phyloP scores from a whole-genome alignment of 1,284 basidiomycete genomes.

The Golubevia pallescens region DNA sequence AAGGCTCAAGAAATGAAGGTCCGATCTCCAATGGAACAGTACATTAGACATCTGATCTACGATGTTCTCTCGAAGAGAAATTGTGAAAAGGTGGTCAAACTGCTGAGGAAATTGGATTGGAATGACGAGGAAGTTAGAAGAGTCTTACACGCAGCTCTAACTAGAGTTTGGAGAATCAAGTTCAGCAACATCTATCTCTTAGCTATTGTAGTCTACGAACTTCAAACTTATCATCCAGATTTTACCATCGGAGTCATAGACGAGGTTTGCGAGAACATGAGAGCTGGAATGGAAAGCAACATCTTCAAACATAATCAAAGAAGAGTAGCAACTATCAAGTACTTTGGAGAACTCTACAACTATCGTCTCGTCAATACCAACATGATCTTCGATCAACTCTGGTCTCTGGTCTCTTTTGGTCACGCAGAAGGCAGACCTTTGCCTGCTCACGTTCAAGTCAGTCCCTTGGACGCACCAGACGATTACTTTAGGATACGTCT shows the following conservation, averaged over 20 bases:
- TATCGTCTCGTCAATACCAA: constrained; percentile 88
- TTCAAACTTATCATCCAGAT: constrained; percentile 87
- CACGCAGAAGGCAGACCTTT: constrained; percentile 89
- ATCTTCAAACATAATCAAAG: constrained; percentile 94
- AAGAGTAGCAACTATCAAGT: constrained; percentile 86
- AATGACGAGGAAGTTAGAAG: constrained; percentile 71
- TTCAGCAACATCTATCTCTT: constrained; percentile 87
- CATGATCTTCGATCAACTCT: constrained; percentile 90
- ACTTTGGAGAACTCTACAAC: constrained; percentile 95
- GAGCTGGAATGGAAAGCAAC: constrained; percentile 88
- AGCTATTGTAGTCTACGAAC: constrained; percentile 89
- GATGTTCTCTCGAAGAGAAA: constrained; percentile 88
- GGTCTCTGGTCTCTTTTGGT: constrained; percentile 94
- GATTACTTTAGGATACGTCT: constrained; percentile 95
- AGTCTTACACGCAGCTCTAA: constrained; percentile 78
- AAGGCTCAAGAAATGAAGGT: constrained; percentile 82
- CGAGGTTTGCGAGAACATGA: constrained; percentile 89
- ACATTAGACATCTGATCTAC: constrained; percentile 89
- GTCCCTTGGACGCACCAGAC: constrained; percentile 84
- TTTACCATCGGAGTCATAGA: constrained; percentile 89
- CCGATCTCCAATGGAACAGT: constrained; percentile 85
- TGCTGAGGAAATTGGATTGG: constrained; percentile 94
- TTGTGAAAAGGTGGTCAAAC: constrained; percentile 88
- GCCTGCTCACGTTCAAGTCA: constrained; percentile 73
- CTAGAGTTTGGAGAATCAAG: constrained; percentile 95